Conservation (phyloP, 2,329 filamentous ascomycete species). For the Coniochaeta prunicola region DNA sequence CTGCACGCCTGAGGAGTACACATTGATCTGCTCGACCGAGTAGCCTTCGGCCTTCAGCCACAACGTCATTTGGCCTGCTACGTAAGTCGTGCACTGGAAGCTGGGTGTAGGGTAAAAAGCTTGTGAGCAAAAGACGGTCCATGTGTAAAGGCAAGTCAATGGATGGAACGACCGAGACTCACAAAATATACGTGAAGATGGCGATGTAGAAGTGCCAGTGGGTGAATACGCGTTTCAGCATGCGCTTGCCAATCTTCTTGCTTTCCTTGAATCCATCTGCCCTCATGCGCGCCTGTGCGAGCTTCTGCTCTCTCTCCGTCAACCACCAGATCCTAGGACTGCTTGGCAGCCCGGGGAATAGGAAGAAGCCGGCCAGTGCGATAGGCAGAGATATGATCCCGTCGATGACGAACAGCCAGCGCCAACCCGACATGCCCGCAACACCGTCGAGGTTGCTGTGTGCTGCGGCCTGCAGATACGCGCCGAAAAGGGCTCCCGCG, state of each 20-base stretch:
- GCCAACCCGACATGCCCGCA: constrained; percentile 33
- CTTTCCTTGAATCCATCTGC: constrained; percentile 14
- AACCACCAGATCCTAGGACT: constrained; percentile 20
- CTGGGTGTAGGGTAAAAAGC: background rate
- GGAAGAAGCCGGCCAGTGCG: constrained; percentile 22
- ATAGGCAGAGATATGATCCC: constrained; percentile 26
- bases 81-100: constrained; percentile 14
- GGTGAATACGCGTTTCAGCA: constrained; percentile 17
- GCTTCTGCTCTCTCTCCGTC: constrained; percentile 15
- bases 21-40: constrained; percentile 18
- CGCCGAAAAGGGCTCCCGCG: constrained; percentile 35
- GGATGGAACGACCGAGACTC: background rate
- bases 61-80: constrained; percentile 18
- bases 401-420: constrained; percentile 28
- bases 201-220: constrained; percentile 20
- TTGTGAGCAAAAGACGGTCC: background rate
- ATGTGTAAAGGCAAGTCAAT: too few relatives aligned
- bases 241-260: constrained; percentile 15
- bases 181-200: constrained; percentile 14
- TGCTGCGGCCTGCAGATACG: constrained; percentile 38
- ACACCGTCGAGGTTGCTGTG: constrained; percentile 38
- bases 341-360: constrained; percentile 22
- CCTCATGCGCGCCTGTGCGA: constrained; percentile 21
- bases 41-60: constrained; percentile 17
- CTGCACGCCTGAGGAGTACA: constrained; percentile 18